Conservation (phyloP, 2,329 filamentous ascomycete species). For the Alternaria dauci region DNA sequence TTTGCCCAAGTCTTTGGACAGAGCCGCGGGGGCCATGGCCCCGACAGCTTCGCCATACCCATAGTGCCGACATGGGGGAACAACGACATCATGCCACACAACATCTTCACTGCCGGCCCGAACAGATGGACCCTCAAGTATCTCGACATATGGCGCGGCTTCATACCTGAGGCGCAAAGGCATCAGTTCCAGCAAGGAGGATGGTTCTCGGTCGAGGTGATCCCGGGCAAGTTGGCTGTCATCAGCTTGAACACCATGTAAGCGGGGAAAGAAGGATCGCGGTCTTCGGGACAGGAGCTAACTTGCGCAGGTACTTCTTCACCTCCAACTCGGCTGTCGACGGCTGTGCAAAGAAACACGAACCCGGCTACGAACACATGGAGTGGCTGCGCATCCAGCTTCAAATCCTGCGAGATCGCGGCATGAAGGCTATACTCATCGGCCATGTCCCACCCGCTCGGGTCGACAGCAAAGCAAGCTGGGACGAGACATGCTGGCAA, state of each 20-base stretch:
- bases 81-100: constrained; percentile 97
- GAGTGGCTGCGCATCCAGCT: constrained; percentile 95
- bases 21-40: constrained; percentile 55
- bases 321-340: constrained; percentile 92
- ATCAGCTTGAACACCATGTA: constrained; percentile 92
- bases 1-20: constrained; percentile 76
- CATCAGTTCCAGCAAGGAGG: constrained; percentile 92
- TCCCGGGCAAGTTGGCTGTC: constrained; percentile 83
- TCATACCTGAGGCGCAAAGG: constrained; percentile 91
- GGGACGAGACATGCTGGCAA: constrained; percentile 98
- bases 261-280: constrained; percentile 6
- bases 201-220: constrained; percentile 93
- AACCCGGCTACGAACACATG: constrained; percentile 93
- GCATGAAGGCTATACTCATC: constrained; percentile 93
- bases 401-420: constrained; percentile 78
- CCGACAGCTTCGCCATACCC: constrained; percentile 71
- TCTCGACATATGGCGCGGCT: constrained; percentile 78
- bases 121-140: constrained; percentile 86
- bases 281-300: not conserved
- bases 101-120: constrained; percentile 85
- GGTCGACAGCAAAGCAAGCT: constrained; percentile 82
- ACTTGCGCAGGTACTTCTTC: constrained; percentile 76
- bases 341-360: constrained; percentile 78
- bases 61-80: constrained; percentile 93
- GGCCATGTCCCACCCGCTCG: constrained; percentile 93